Conservation (phyloP, 1,284 basidiomycete genomes). For the Cryptococcus deneoformans region DNA sequence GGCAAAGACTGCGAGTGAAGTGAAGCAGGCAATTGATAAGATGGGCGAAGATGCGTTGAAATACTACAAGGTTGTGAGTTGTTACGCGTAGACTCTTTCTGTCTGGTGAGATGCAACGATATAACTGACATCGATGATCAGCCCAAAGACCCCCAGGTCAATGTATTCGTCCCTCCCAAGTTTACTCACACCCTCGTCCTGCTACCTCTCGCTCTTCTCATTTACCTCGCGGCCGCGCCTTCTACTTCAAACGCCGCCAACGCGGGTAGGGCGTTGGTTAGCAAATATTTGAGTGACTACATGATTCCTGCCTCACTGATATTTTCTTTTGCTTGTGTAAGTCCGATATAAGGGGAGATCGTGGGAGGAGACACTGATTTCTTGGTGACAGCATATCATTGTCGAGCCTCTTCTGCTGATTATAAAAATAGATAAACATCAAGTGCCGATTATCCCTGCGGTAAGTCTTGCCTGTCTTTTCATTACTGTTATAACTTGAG, state of each 20-base stretch:
- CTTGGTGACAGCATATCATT: slow-evolving; percentile 13
- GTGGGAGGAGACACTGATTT: neutral
- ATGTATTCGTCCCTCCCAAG: slow-evolving; percentile 5
- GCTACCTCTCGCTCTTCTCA: slow-evolving; percentile 5
- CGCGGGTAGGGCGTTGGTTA: slow-evolving; percentile 4
- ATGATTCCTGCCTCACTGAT: slow-evolving; percentile 15
- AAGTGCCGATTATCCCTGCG: slow-evolving; percentile 12
- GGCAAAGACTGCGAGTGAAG: neutral
- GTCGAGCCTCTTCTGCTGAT: slow-evolving; percentile 16
- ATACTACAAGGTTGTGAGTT: slow-evolving; percentile 17
- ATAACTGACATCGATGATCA: neutral
- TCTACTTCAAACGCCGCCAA: neutral
- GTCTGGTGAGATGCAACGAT: neutral
- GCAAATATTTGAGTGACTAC: slow-evolving; percentile 14
- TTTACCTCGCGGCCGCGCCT: slow-evolving; percentile 9
- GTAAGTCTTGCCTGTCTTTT: slow-evolving; percentile 9
- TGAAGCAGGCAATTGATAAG: slow-evolving; percentile 6
- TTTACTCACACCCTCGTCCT: slow-evolving; percentile 1
- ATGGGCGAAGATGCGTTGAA: slow-evolving; percentile 11
- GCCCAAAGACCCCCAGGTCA: slow-evolving; percentile 12
- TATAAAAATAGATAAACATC: slow-evolving; percentile 11
- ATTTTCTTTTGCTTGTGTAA: slow-evolving; percentile 28
- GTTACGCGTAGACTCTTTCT: neutral
- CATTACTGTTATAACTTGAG: too few species aligned
- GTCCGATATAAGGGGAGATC: slow-evolving; percentile 8